Conservation (phyloP, 164 flowering plant species). For the Platanus orientalis region DNA sequence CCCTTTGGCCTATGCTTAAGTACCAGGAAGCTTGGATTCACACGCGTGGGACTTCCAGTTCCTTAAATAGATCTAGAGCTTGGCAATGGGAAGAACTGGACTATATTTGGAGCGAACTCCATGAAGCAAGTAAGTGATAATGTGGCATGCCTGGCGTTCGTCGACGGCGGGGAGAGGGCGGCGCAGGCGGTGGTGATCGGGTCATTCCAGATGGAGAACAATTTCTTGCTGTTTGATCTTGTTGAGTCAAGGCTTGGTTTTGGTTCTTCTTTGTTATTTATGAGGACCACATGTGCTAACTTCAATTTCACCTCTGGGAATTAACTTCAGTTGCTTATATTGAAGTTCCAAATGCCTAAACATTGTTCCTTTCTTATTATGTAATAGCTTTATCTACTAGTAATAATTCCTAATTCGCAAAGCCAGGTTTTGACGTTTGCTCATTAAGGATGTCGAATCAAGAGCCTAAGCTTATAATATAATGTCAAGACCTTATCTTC, state of each 20-base stretch:
- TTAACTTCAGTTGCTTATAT: too few relatives aligned
- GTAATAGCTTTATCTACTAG: too few relatives aligned
- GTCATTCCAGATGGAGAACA: slow-evolving; percentile 30
- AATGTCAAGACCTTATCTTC: too few relatives aligned
- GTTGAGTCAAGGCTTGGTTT: slow-evolving; percentile 22
- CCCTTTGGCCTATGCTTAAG: slow-evolving; percentile 35
- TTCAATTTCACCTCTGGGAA: slow-evolving; percentile 17
- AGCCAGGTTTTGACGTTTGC: too few relatives aligned
- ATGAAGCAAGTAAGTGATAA: slow-evolving; percentile 23
- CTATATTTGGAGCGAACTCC: slow-evolving; percentile 31
- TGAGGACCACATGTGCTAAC: slow-evolving; percentile 24
- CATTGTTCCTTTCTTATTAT: too few relatives aligned
- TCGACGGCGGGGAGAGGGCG: slow-evolving; percentile 33
- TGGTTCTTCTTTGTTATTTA: slow-evolving; percentile 23
- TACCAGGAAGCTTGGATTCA: slow-evolving; percentile 17
- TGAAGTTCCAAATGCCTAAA: too few relatives aligned
- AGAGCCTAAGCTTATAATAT: too few relatives aligned
- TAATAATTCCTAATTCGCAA: too few relatives aligned
- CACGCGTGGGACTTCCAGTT: slow-evolving; percentile 25
- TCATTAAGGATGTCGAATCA: too few relatives aligned
- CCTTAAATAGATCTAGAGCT: slow-evolving; percentile 12
- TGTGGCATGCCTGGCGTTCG: slow-evolving; percentile 30
- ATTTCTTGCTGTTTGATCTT: slow-evolving; percentile 33
- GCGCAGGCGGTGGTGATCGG: slow-evolving; percentile 28
- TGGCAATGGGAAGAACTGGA: slow-evolving; percentile 27